Percentiles rank a stretch among this genome's conserved stretches.
phyloP scores from a whole-genome alignment of 768 basidiomycete species.

The Pulveroboletus sp. region DNA sequence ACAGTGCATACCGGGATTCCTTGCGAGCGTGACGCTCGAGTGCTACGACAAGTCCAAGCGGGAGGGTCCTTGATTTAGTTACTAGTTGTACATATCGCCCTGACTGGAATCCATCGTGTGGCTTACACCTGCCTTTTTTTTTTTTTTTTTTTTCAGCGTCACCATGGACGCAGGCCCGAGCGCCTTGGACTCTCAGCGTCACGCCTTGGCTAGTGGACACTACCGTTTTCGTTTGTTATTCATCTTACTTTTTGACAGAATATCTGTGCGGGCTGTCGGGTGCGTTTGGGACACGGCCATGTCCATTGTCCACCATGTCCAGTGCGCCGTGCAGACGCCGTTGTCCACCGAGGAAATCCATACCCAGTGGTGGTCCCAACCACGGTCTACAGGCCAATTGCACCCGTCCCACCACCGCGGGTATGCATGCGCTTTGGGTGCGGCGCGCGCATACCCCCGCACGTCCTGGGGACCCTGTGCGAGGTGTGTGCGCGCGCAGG shows the following conservation, averaged over 20 bases:
- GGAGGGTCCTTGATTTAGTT: conserved; percentile 5
- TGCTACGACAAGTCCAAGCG: conserved; percentile 77
- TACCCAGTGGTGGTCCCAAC: conserved; percentile 1
- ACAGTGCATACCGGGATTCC: conserved; percentile 84
- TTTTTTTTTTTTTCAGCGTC: background rate
- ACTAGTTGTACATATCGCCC: background rate
- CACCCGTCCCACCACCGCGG: too few species aligned
- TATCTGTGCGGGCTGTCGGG: too few species aligned
- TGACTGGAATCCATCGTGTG: too few species aligned
- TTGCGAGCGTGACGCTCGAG: conserved; percentile 86
- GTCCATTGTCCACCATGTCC: background rate
- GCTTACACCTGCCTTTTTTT: background rate
- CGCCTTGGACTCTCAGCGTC: too few species aligned
- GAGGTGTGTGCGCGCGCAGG: conserved; percentile 11
- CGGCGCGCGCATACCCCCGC: conserved; percentile 3
- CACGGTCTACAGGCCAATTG: too few species aligned
- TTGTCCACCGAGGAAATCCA: background rate
- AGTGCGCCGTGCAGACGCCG: background rate
- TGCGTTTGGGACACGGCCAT: too few species aligned
- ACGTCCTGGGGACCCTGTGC: conserved; percentile 8
- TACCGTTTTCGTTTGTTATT: too few species aligned
- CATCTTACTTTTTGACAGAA: too few species aligned
- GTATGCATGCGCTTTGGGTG: conserved; percentile 23
- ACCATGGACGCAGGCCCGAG: too few species aligned
- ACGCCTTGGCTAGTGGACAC: too few species aligned